These are phyloP conservation scores for Amanita rubescens DNA, from an alignment of 768 basidiomycete genomes.

Conservation along the genomic window DNA sequence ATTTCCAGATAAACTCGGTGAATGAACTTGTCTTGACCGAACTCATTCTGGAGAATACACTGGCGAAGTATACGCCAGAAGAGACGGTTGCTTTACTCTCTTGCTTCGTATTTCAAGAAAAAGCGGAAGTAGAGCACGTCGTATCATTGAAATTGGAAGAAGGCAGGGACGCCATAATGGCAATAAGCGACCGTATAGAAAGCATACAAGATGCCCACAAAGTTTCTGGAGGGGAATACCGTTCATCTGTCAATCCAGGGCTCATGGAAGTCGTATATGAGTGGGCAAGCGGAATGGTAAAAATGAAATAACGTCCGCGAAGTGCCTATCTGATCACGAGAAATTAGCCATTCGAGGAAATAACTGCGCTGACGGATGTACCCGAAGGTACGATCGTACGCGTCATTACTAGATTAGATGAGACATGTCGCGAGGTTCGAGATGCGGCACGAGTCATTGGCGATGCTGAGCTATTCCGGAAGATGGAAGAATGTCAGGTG, in stretches of 20 bases:
- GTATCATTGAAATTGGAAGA: conserved; percentile 74
- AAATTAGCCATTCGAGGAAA: conserved; percentile 87
- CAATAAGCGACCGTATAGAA: conserved; percentile 72
- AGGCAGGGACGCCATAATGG: conserved; percentile 72
- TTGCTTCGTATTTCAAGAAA: conserved; percentile 97
- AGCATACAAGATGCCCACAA: conserved; percentile 74
- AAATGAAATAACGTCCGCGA: conserved; percentile 13
- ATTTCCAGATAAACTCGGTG: conserved; percentile 87
- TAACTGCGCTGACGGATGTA: conserved; percentile 87
- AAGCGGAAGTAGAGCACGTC: conserved; percentile 83
- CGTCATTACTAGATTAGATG: conserved; percentile 91
- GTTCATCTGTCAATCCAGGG: conserved; percentile 79
- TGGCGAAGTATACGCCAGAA: conserved; percentile 86
- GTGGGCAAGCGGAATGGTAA: conserved; percentile 98
- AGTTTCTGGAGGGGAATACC: conserved; percentile 74
- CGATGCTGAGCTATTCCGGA: conserved; percentile 91
- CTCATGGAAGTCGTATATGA: conserved; percentile 96
- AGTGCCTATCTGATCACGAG: not conserved
- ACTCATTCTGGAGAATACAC: conserved; percentile 90
- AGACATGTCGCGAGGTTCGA: conserved; percentile 93
- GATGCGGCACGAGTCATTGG: conserved; percentile 98
- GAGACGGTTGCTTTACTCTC: conserved; percentile 96
- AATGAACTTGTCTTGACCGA: conserved; percentile 95
- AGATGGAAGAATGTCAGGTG: conserved; percentile 94
- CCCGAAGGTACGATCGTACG: conserved; percentile 96